Percentiles rank a stretch among this genome's conserved stretches.
Conservation (phyloP, 306 rosid species). For the Cicer cuneatum region DNA sequence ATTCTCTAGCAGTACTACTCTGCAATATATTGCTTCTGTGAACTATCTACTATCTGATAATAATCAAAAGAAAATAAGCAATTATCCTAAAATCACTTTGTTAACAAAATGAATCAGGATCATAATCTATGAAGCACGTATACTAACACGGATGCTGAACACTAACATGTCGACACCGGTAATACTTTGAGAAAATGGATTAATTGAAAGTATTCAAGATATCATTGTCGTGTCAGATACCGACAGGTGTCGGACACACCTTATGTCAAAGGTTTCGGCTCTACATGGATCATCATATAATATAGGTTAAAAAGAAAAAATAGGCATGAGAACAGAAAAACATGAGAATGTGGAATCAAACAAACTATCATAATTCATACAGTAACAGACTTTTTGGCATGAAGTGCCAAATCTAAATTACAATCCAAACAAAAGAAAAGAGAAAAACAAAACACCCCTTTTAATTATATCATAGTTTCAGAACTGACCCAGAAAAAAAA, state of each 20-base stretch:
- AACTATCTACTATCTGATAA: slow-evolving; percentile 23
- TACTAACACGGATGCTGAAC: no score
- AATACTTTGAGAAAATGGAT: no score
- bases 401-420: not conserved
- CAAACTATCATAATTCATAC: not conserved
- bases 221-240: no score
- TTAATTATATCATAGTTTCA: not conserved
- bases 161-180: no score
- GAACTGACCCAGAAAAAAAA: not conserved
- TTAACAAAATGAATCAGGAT: not conserved
- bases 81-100: not conserved
- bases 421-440: not conserved
- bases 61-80: slow-evolving; percentile 28
- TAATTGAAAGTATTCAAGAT: no score
- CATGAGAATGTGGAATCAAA: not conserved
- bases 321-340: not conserved
- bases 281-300: no score
- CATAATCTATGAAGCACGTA: not conserved
- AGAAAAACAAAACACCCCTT: not conserved
- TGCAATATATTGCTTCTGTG: slow-evolving; percentile 29
- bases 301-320: no score
- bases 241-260: no score
- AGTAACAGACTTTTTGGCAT: not conserved
- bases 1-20: slow-evolving; percentile 45
- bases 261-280: no score